A percentile compares a stretch with the other conserved stretches of the same genome.
phyloP scores from a whole-genome alignment of 192 early-diverging fungal genomes.

The Umbelopsis ramanniana region DNA sequence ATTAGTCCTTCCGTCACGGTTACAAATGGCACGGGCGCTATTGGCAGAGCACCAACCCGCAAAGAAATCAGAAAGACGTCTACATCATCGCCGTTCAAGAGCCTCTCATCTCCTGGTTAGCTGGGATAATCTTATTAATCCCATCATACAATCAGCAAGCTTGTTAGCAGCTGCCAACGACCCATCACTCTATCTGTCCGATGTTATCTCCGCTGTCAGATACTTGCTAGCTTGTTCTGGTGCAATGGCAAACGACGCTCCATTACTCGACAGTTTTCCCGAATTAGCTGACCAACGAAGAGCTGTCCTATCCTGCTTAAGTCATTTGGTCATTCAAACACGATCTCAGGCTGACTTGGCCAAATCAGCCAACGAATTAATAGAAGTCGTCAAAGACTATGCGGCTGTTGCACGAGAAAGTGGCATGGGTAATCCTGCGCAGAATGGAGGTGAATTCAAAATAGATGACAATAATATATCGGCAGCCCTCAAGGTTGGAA shows the following conservation, averaged over 20 bases:
- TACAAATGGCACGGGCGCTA: constrained; percentile 15
- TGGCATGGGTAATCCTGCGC: constrained; percentile 11
- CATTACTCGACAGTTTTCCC: constrained; percentile 34
- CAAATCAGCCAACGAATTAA: constrained; percentile 14
- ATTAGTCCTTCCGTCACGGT: constrained; percentile 9
- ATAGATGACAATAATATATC: neutral
- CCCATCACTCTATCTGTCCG: neutral
- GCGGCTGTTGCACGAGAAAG: constrained; percentile 13
- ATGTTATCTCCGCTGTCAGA: constrained; percentile 25
- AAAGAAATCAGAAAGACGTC: constrained; percentile 10
- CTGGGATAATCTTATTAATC: constrained; percentile 20
- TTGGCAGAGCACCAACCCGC: constrained; percentile 2
- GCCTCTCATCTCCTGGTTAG: constrained; percentile 14
- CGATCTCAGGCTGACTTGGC: constrained; percentile 7
- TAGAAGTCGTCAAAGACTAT: constrained; percentile 10
- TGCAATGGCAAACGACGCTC: constrained; percentile 34
- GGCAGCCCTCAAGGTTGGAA: neutral
- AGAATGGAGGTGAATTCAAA: constrained; percentile 16
- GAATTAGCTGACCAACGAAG: constrained; percentile 39
- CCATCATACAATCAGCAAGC: constrained; percentile 14
- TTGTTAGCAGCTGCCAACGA: neutral
- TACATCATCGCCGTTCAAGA: constrained; percentile 4
- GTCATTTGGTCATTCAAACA: constrained; percentile 30
- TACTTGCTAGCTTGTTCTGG: constrained; percentile 24
- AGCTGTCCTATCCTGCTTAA: constrained; percentile 29